Conservation (phyloP, 1,284 basidiomycete genomes). For the Ustilago loliicola region DNA sequence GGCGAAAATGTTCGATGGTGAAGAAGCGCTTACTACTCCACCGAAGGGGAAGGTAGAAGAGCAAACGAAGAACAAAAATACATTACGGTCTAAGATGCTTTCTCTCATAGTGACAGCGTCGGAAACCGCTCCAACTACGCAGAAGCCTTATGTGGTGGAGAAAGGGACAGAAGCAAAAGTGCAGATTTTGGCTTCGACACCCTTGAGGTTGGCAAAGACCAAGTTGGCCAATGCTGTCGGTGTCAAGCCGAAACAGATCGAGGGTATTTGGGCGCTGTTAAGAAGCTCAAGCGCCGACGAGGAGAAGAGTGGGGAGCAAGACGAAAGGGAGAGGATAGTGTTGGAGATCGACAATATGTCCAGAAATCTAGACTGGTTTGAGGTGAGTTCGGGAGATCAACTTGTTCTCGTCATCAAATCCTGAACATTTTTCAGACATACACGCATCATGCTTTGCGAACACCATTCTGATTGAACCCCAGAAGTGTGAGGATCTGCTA, state of each 20-base stretch:
- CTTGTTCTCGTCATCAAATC: conserved; percentile 26
- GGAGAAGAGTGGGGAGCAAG: not conserved
- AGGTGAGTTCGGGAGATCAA: conserved; percentile 30
- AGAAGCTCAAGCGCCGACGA: conserved; percentile 15
- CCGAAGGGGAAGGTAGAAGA: not conserved
- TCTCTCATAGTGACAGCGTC: conserved; percentile 20
- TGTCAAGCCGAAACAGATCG: conserved; percentile 20
- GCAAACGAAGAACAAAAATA: conserved; percentile 8
- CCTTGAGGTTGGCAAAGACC: conserved; percentile 50
- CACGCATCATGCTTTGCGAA: not conserved
- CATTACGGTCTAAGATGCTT: conserved; percentile 43
- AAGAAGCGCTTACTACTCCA: not conserved
- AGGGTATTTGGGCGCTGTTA: conserved; percentile 48
- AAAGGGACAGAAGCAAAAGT: conserved; percentile 6
- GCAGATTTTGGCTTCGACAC: conserved; percentile 41
- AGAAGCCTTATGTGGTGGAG: not conserved
- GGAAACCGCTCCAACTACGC: not conserved
- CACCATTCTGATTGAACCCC: not conserved
- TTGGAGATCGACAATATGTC: conserved; percentile 49
- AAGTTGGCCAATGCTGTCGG: conserved; percentile 37
- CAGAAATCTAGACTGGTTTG: conserved; percentile 51
- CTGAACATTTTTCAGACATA: not conserved
- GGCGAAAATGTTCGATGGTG: conserved; percentile 24
- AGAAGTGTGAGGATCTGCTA: not conserved
- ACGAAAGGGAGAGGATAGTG: conserved; percentile 31